Evolutionary conservation across 2,329 filamentous ascomycete genomes (phyloP), one percentile per base, ranked within the genome.

Genomic region (Claviceps paspali): DNA sequence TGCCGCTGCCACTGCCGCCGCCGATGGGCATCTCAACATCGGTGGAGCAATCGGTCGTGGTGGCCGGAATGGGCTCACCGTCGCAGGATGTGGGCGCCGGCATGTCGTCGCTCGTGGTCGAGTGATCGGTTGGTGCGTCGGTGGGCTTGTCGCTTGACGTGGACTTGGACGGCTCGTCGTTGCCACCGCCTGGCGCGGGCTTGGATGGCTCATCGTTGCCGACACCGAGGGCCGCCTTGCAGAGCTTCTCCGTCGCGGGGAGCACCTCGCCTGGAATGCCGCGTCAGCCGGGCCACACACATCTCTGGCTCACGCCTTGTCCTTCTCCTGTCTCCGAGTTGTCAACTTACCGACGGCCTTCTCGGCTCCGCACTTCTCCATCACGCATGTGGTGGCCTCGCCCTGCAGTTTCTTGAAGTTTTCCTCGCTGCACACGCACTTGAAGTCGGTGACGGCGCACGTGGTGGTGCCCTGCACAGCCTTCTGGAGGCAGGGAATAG

Each of bases 231-330:
- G 35, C 38, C 6, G 33, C 40, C n/a, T 35, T 38, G 53, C 59
- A 62, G 44, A 61, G 53, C 38, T 47, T 47, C 45, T 54, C 39
- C 18, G 54, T 51, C 29, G 58, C 59, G 40, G 60, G 58, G 33
- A 62, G 50, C 31, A 63, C 59, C 45, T 61, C 43, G 47, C 49
- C 61, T 64, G 35, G n/a, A n/a, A n/a, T n/a, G n/a, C n/a, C n/a
- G n/a, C n/a, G n/a, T n/a, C n/a, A n/a, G n/a, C n/a, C n/a, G n/a
- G n/a, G n/a, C n/a, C n/a, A n/a, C n/a, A n/a, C n/a, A n/a, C n/a
- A n/a, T n/a, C n/a, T n/a, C n/a, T n/a, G n/a, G n/a, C n/a, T n/a
- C n/a, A n/a, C n/a, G n/a, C 28, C 2, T 17, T 29, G 14, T 17
- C 0, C n/a, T 29, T 8, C 14, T 29, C 29, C 12, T 30, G 9